Conservation (phyloP, 2,329 filamentous ascomycete species). For the Fusarium sp. region DNA sequence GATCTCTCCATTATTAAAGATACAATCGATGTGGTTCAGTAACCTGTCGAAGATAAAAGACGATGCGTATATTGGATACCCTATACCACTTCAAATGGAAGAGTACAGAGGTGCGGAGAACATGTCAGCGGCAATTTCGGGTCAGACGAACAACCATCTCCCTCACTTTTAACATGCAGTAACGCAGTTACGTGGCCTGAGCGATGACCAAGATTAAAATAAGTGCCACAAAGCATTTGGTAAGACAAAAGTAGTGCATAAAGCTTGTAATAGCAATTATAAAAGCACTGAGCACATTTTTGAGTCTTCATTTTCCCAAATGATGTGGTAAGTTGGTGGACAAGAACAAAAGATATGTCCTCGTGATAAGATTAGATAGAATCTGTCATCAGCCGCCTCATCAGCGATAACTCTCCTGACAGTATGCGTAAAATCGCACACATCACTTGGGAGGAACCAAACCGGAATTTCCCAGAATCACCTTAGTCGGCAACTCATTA, state of each 20-base stretch:
- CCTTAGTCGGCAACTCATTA: not conserved
- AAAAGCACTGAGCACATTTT: not conserved
- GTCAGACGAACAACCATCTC: not conserved
- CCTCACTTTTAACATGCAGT: not conserved
- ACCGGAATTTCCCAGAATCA: not conserved
- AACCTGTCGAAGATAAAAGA: too few species aligned
- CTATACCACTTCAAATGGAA: not conserved
- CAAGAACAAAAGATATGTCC: not conserved
- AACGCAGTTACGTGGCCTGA: not conserved
- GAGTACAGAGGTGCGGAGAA: not conserved
- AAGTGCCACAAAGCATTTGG: not conserved
- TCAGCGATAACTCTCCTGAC: not conserved
- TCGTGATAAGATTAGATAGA: not conserved
- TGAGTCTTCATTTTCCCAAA: accelerated
- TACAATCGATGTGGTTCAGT: too few species aligned
- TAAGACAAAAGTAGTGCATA: too few species aligned
- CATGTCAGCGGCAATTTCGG: not conserved
- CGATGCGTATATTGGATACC: not conserved
- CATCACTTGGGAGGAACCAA: not conserved
- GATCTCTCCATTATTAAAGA: too few species aligned
- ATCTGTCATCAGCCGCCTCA: not conserved
- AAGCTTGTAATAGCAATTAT: accelerated
- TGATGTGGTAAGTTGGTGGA: not conserved
- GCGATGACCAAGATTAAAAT: not conserved
- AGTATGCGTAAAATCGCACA: not conserved